phyloP scores from a whole-genome alignment of 345 rosid species.

The Crucihimalaya himalaica region DNA sequence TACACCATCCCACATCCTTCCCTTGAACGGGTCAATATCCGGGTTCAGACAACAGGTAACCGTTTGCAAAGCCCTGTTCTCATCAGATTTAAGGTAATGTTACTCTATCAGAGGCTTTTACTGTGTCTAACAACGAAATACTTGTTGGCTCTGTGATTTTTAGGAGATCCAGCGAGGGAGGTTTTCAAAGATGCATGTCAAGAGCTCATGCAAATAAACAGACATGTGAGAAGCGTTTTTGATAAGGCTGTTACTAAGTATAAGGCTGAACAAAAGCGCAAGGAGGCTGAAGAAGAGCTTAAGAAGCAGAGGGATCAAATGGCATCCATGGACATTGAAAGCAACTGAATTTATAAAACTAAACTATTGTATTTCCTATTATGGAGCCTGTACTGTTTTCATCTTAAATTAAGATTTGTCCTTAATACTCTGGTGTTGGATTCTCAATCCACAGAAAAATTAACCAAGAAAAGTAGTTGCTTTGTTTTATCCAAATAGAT shows the following conservation, averaged over 20 bases:
- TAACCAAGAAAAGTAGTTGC: background rate
- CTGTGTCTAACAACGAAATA: background rate
- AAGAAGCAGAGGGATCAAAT: constrained; percentile 19
- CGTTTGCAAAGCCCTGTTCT: background rate
- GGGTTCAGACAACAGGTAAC: constrained; percentile 93
- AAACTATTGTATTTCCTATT: constrained; percentile 6
- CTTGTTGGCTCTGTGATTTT: constrained; percentile 14
- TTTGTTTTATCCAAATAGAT: no score
- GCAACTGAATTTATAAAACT: constrained; percentile 9
- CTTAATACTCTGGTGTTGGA: background rate
- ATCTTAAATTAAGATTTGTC: background rate
- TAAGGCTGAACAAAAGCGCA: constrained; percentile 4
- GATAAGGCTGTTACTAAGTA: constrained; percentile 57
- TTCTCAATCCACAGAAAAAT: background rate
- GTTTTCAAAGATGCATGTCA: constrained; percentile 81
- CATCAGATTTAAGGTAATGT: background rate
- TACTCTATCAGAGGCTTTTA: background rate
- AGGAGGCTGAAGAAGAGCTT: constrained; percentile 14
- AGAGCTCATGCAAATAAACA: constrained; percentile 77
- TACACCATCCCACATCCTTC: constrained; percentile 97
- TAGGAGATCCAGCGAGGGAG: constrained; percentile 86
- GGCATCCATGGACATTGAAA: constrained; percentile 22
- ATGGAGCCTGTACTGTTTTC: background rate
- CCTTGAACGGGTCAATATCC: constrained; percentile 68
- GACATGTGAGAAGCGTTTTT: constrained; percentile 68